Evolutionary conservation across 2,329 filamentous ascomycete species (phyloP).

Genomic region (Teratosphaeria gauchensis): DNA sequence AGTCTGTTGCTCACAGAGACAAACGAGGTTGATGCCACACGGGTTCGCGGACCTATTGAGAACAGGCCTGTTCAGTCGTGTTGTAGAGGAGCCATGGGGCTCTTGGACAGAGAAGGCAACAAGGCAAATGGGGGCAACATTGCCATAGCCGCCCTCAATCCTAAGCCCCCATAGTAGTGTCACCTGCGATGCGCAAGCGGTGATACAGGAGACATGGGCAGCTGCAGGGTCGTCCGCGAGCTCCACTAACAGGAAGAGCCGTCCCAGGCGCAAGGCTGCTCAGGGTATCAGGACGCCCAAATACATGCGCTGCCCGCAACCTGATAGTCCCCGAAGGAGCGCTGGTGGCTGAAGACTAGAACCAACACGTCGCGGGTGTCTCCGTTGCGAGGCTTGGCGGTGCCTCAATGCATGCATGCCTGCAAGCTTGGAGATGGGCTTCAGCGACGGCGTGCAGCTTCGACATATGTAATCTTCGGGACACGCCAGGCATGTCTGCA

Average conservation of each 20-base stretch:
- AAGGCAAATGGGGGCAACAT: background rate
- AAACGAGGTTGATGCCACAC: background rate
- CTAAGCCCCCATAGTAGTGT: background rate
- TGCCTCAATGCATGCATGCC: background rate
- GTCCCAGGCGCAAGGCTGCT: background rate
- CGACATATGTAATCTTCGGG: background rate
- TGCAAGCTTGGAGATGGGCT: background rate
- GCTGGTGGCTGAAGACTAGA: background rate
- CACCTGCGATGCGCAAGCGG: background rate
- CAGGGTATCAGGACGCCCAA: background rate
- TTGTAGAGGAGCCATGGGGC: background rate
- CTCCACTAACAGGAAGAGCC: background rate
- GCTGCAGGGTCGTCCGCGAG: background rate
- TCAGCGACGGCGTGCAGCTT: background rate
- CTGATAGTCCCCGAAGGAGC: background rate
- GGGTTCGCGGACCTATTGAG: background rate
- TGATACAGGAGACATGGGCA: background rate
- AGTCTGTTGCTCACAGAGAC: background rate
- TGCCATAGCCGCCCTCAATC: background rate
- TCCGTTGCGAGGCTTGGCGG: background rate
- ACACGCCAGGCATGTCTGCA: background rate
- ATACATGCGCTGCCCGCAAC: background rate
- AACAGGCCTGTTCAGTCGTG: background rate
- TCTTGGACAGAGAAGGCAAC: background rate
- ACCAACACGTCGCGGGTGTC: background rate